Evolutionary conservation across 139 green algal genomes (phyloP), one percentile per base, ranked within the genome.

Genomic region (Marvania coccoides): DNA sequence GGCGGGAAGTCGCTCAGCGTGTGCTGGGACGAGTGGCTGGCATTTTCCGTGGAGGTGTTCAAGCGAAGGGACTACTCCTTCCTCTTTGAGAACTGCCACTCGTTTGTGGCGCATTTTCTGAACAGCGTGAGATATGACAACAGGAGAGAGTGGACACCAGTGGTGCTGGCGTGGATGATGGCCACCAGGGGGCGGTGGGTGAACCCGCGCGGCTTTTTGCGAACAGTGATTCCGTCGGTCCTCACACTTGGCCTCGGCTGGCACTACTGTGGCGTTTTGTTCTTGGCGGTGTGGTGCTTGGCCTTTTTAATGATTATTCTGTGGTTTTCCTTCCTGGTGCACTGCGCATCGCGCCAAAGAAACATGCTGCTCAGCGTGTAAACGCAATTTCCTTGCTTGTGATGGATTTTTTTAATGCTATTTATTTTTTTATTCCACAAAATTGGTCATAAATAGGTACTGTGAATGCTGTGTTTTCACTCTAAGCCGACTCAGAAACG

Each of bases 71-170:
- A 61, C 30, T 85, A 85, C 72, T 75, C 58, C 19, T 75, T 80
- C 39, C 63, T 65, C 9, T 34, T 24, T 15, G 55, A 73, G 40
- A 85, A 85, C 45, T 85, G 78, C 62, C 78, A 85, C 65, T 53
- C 31, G 28, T 82, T 81, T 69, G 78, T 80, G 30, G 58, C 60
- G 19, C 54, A 70, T 39, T 71, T 77, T 24, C 57, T 85, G 4
- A 72, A 77, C 39, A 19, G 63, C 7, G 36, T 75, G 31, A n/a
- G 42, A 2, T 85, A 80, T 46, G 40, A 55, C 2, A 57, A 45
- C 35, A 24, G 42, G 28, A 65, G 58, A 51, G 19, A 19, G 42
- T 51, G 42, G 42, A 19, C 19, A 19, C 42, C 19, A 28, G 42
- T 51, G 19, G 19, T 28, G 19, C 19, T 51, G 19, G 42, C 42